These are phyloP conservation scores for Trichomonascaceae sp. DNA, from an alignment of 1,139 yeast genomes.

Conservation along the genomic window DNA sequence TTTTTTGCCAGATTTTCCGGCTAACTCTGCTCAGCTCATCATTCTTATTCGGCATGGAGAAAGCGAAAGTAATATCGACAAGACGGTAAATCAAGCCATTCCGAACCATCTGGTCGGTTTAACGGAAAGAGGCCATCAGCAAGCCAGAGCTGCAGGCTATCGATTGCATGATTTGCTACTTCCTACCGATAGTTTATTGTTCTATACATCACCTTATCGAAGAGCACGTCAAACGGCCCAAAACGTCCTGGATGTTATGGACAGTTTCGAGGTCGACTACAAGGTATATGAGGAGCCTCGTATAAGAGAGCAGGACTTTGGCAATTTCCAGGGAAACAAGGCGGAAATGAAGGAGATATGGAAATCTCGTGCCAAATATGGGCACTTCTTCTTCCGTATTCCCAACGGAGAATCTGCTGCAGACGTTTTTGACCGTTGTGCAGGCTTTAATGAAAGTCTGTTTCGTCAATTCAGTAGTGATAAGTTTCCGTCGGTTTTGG, in stretches of 20 bases:
- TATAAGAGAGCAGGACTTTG: conserved; percentile 90
- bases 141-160: conserved; percentile 61
- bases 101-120: conserved; percentile 76
- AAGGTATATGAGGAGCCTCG: conserved; percentile 77
- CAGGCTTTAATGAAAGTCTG: conserved; percentile 81
- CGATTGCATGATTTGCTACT: conserved; percentile 48
- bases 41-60: conserved; percentile 85
- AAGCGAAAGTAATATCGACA: conserved; percentile 81
- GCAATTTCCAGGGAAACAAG: conserved; percentile 72
- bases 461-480: conserved; percentile 70
- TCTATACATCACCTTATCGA: conserved; percentile 77
- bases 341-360: conserved; percentile 74
- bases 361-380: conserved; percentile 80
- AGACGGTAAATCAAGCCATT: conserved; percentile 62
- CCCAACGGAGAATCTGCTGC: conserved; percentile 96
- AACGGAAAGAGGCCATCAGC: conserved; percentile 57
- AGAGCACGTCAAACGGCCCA: conserved; percentile 79
- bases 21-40: conserved; percentile 44
- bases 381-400: conserved; percentile 84
- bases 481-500: conserved; percentile 65
- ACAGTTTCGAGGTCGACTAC: conserved; percentile 39
- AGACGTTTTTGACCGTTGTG: conserved; percentile 84
- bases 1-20: neutral
- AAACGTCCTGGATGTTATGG: conserved; percentile 56
- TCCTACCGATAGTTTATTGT: conserved; percentile 47